Percentiles rank a stretch among this genome's conserved stretches.
Evolutionary conservation across 208 protist genomes (phyloP).

Genomic region (Wallacemonas collosoma): DNA sequence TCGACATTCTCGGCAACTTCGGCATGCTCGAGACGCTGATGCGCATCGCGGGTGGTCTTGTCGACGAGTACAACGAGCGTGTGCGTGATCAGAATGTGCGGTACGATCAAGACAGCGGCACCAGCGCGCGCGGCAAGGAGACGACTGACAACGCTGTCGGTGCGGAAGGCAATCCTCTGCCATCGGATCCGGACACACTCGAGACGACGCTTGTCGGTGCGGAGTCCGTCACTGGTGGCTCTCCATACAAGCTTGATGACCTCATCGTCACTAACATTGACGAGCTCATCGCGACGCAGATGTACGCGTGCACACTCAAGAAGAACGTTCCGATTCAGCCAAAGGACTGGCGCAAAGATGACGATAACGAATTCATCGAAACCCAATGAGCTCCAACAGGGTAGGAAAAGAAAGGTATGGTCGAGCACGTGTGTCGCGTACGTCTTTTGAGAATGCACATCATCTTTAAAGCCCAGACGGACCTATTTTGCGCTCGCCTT

Average conservation of each 20-base stretch:
- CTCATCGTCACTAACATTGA: constrained; percentile 77
- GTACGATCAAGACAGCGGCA: background rate
- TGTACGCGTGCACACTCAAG: constrained; percentile 40
- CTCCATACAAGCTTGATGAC: constrained; percentile 32
- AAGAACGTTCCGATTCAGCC: constrained; percentile 38
- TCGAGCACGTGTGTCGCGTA: no score
- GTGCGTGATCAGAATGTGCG: background rate
- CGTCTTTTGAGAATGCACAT: no score
- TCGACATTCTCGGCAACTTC: constrained; percentile 91
- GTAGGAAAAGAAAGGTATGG: no score
- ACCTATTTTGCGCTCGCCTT: background rate
- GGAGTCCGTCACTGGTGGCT: constrained; percentile 8
- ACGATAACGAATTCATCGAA: constrained; percentile 26
- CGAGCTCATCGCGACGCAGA: constrained; percentile 35
- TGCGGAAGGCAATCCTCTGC: background rate
- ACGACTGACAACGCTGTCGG: no score
- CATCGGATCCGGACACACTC: constrained; percentile 17
- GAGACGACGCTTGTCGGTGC: constrained; percentile 9
- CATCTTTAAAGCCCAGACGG: no score
- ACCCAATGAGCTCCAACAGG: background rate
- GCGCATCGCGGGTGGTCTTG: constrained; percentile 74
- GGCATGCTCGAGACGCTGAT: constrained; percentile 76
- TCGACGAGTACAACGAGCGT: constrained; percentile 22
- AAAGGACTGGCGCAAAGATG: constrained; percentile 14
- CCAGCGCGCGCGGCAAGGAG: background rate